Evolutionary conservation across 2,329 filamentous ascomycete genomes (phyloP).

Genomic region (Berkeleyomyces basicola): DNA sequence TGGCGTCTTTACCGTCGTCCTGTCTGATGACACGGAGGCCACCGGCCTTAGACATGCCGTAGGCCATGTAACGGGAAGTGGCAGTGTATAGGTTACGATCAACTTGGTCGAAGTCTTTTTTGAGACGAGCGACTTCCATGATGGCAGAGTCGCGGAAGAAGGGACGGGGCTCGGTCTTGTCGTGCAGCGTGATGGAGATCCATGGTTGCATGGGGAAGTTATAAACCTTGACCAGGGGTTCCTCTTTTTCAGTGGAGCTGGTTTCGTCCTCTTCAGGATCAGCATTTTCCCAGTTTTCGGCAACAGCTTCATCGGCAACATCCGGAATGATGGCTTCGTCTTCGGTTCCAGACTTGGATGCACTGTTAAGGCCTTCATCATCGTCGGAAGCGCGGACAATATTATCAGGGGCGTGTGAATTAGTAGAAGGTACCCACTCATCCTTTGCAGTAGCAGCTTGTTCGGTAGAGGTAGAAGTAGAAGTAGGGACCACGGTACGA

Average conservation of each 20-base stretch:
- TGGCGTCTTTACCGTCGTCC: constrained; percentile 79
- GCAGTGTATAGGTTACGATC: constrained; percentile 86
- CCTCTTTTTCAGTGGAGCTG: constrained; percentile 21
- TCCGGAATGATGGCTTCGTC: constrained; percentile 1
- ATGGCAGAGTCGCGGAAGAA: constrained; percentile 62
- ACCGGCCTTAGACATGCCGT: constrained; percentile 83
- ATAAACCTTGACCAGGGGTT: constrained; percentile 51
- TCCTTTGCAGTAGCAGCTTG: constrained; percentile 1
- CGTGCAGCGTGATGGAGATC: constrained; percentile 67
- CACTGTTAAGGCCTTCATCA: constrained; percentile 15
- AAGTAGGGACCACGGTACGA: not conserved
- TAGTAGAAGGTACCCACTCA: not conserved
- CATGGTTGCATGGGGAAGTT: constrained; percentile 97
- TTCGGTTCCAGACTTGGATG: constrained; percentile 8
- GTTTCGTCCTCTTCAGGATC: constrained; percentile 55
- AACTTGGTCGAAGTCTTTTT: constrained; percentile 96
- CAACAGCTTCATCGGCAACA: constrained; percentile 26
- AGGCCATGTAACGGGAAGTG: constrained; percentile 80
- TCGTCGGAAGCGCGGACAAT: constrained; percentile 1
- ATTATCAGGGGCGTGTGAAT: not conserved
- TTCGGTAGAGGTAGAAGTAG: not conserved
- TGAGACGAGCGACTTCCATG: constrained; percentile 83
- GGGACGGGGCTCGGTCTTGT: constrained; percentile 38
- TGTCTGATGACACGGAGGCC: constrained; percentile 88
- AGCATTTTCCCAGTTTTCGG: constrained; percentile 85